These are phyloP conservation scores for Triticum turgidum DNA, from an alignment of 176 grass and related monocot genomes.

Conservation along the genomic window DNA sequence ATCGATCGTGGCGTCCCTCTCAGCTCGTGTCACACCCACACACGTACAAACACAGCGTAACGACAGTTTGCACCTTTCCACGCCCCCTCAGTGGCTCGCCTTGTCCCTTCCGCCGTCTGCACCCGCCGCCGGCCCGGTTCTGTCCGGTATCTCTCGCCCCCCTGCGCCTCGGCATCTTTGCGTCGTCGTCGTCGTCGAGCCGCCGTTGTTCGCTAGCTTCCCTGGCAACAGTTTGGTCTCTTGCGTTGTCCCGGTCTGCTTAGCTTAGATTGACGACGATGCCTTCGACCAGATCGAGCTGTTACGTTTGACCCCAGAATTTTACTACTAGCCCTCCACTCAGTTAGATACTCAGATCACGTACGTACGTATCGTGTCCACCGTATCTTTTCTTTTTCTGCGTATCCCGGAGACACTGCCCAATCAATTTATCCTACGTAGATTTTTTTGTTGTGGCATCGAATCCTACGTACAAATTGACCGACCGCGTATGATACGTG, in stretches of 20 bases:
- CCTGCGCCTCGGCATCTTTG: slow-evolving; percentile 25
- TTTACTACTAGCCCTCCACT: too few species aligned
- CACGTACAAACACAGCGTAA: background rate
- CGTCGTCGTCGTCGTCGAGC: background rate
- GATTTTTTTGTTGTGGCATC: too few species aligned
- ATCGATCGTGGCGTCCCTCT: background rate
- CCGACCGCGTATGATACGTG: too few species aligned
- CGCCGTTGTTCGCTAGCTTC: background rate
- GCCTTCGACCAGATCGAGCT: background rate
- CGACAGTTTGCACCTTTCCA: background rate
- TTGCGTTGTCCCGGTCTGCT: background rate
- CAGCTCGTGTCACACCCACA: fast-evolving
- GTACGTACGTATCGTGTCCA: background rate
- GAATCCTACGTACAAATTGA: too few species aligned
- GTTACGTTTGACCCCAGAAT: background rate
- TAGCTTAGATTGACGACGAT: background rate
- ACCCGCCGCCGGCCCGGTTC: slow-evolving; percentile 5
- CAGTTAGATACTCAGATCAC: too few species aligned
- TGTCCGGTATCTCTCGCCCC: slow-evolving; percentile 10
- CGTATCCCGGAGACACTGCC: too few species aligned
- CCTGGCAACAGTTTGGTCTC: background rate
- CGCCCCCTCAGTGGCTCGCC: background rate
- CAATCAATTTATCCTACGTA: too few species aligned
- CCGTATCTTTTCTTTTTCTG: too few species aligned
- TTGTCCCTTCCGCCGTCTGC: slow-evolving; percentile 14